A percentile compares a stretch with the other conserved stretches of the same genome.
Evolutionary conservation across 208 protist species (phyloP).

Genomic region (Crithidia expoeki): DNA sequence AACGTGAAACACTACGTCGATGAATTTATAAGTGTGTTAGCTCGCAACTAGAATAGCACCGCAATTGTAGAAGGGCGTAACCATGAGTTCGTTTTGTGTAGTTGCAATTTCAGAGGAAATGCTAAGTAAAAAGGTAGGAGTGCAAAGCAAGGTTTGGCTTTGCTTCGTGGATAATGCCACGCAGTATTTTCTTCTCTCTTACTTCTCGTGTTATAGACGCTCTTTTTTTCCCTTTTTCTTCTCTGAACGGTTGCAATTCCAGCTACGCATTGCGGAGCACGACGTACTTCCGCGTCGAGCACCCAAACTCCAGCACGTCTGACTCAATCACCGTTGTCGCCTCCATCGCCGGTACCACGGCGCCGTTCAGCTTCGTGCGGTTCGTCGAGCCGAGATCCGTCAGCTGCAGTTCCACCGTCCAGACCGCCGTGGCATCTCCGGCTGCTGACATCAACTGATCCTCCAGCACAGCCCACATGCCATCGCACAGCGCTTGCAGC

Average conservation of each 20-base stretch:
- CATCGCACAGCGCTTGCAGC: constrained; percentile 32
- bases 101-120: no score
- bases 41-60: no score
- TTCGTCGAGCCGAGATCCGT: constrained; percentile 81
- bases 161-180: no score
- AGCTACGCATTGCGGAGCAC: constrained; percentile 43
- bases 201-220: neutral
- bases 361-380: constrained; percentile 67
- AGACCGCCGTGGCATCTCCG: constrained; percentile 41
- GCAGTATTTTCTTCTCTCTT: neutral
- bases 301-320: constrained; percentile 77
- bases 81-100: no score
- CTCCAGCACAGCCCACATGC: constrained; percentile 32
- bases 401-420: constrained; percentile 72
- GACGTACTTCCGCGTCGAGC: constrained; percentile 73
- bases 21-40: no score
- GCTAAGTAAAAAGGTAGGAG: no score
- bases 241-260: neutral
- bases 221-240: constrained; percentile 10
- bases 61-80: no score
- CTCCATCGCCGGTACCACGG: constrained; percentile 38
- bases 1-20: neutral
- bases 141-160: no score
- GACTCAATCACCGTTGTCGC: constrained; percentile 59
- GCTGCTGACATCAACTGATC: constrained; percentile 36